Evolutionary conservation across 495 filamentous ascomycete species (phyloP), one percentile per base, ranked within the genome.

Genomic region (Endocarpon pusillum): DNA sequence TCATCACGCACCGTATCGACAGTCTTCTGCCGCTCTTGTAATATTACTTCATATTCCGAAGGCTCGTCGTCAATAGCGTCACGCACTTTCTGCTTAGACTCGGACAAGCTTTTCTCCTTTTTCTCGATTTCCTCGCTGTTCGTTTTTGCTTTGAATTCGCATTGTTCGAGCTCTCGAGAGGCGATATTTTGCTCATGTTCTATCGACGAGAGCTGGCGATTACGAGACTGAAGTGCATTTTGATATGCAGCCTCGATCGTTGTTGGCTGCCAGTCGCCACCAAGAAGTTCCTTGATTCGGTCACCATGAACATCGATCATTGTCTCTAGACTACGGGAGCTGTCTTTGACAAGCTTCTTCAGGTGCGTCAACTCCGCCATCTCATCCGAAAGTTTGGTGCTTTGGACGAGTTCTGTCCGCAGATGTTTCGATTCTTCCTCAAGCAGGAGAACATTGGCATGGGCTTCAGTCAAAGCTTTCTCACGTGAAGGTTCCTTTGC

Each of bases 301-400:
- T 75, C 66, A 18, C 66, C 67, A 56, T 91, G 80, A 0, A 81
- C 79, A 15, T 61, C 70, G 35, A 60, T 73, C 64, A 94, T 71
- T 1, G 81, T 87, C 11, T 80, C 65, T 2, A 94, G 55, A 24
- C 77, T 75, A 15, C 67, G 68, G 48, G 75, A 64, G 16, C 73
- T 64, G 27, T 81, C 76, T 34, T 73, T 74, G 14, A 78, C 48
- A 41, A 91, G 74, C 37, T 82, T 81, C 42, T 77, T 79, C 10
- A 81, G 60, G 42, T 81, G 67, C 31, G 85, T 78, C 4, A 96
- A 59, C 34, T 74, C 71, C 23, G 87, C 91, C 21, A 82, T 61
- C 30, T 84, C 81, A 2, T 71, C 65, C 20, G 81, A 83, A 41
- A 81, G 70, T 37, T 73, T 68, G 0, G 80, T 89, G 38, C 73